Evolutionary conservation across 306 rosid genomes (phyloP).

Genomic region (Cicer yamashitae): DNA sequence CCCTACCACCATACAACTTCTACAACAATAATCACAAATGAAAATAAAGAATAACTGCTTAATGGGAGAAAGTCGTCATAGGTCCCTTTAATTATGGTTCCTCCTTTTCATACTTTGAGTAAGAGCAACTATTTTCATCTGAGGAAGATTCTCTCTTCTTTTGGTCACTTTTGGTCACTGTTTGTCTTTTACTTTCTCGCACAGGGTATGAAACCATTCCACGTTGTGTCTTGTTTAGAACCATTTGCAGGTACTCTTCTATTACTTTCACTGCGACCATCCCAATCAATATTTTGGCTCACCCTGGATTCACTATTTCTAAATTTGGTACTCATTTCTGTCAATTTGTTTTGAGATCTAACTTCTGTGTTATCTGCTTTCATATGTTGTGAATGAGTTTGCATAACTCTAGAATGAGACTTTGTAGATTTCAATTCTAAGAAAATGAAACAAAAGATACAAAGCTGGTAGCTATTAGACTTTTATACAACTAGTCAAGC

Average conservation of each 20-base stretch:
- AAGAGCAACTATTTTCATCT: slow-evolving; percentile 96
- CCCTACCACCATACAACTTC: slow-evolving; percentile 9
- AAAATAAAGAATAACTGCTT: slow-evolving; percentile 50
- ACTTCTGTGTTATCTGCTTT: slow-evolving; percentile 63
- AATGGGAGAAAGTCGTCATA: slow-evolving; percentile 78
- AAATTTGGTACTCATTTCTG: slow-evolving; percentile 57
- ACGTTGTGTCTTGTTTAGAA: slow-evolving; percentile 58
- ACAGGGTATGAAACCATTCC: slow-evolving; percentile 52
- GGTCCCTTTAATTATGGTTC: slow-evolving; percentile 89
- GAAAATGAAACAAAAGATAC: slow-evolving; percentile 19
- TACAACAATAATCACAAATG: slow-evolving; percentile 11
- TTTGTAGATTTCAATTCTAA: slow-evolving; percentile 37
- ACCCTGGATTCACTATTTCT: slow-evolving; percentile 62
- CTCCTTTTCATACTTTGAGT: slow-evolving; percentile 88
- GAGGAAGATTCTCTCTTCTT: slow-evolving; percentile 95
- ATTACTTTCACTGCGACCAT: slow-evolving; percentile 73
- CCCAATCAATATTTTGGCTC: slow-evolving; percentile 62
- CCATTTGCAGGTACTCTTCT: slow-evolving; percentile 60
- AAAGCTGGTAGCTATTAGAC: not conserved
- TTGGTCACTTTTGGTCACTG: slow-evolving; percentile 69
- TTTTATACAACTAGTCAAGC: slow-evolving; percentile 5
- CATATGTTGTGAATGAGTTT: slow-evolving; percentile 60
- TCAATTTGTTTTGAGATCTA: slow-evolving; percentile 58
- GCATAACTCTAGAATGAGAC: slow-evolving; percentile 60
- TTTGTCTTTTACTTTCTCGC: slow-evolving; percentile 67